Percentiles rank a stretch among this genome's conserved stretches.
Evolutionary conservation across 306 rosid genomes (phyloP).

Genomic region (Castanospermum australe): DNA sequence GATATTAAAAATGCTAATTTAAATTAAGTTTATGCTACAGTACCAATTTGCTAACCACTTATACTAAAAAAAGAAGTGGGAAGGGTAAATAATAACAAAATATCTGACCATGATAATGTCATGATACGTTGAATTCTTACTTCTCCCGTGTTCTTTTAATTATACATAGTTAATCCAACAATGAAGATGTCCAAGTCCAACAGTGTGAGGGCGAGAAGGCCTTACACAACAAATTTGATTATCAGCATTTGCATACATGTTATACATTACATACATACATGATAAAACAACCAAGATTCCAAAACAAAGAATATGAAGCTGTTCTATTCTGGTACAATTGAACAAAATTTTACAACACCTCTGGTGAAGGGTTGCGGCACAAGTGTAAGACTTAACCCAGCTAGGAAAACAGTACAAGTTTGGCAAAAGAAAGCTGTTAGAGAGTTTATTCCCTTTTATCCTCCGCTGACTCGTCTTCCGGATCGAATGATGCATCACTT

Average conservation of each 20-base stretch:
- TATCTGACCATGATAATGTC: too few species aligned
- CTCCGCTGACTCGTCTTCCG: conserved; percentile 70
- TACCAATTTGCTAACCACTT: too few species aligned
- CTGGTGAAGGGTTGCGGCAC: conserved; percentile 28
- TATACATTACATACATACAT: conserved; percentile 44
- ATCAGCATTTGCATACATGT: conserved; percentile 26
- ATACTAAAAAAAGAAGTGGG: too few species aligned
- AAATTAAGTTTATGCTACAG: too few species aligned
- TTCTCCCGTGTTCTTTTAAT: too few species aligned
- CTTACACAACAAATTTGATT: background rate
- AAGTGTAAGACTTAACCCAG: conserved; percentile 22
- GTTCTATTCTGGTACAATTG: conserved; percentile 23
- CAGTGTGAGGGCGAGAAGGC: background rate
- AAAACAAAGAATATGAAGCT: conserved; percentile 36
- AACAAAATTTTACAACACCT: conserved; percentile 50
- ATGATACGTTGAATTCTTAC: too few species aligned
- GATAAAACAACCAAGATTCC: conserved; percentile 21
- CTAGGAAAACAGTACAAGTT: conserved; percentile 10
- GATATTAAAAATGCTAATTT: too few species aligned
- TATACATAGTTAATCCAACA: background rate
- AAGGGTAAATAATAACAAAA: too few species aligned
- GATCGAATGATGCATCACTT: conserved; percentile 33
- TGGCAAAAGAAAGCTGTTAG: background rate
- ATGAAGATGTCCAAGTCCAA: background rate
- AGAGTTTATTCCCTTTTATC: conserved; percentile 71